Percentiles rank a stretch among this genome's conserved stretches.
Conservation (phyloP, 306 rosid species). For the Macrotyloma uniflorum region DNA sequence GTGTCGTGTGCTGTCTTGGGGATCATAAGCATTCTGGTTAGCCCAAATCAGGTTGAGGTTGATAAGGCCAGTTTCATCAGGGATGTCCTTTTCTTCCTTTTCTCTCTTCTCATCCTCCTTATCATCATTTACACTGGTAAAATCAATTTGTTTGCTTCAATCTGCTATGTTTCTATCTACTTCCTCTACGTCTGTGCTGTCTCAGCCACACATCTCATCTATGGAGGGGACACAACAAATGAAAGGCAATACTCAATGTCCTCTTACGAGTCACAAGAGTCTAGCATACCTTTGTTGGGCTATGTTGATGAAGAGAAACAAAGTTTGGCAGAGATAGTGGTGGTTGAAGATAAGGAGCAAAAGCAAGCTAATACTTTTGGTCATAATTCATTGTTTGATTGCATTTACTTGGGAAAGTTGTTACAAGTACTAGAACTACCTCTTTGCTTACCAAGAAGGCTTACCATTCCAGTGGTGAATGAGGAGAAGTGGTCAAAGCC, state of each 20-base stretch:
- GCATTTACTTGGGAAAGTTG: conserved; percentile 18
- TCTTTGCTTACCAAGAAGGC: conserved; percentile 74
- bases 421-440: conserved; percentile 58
- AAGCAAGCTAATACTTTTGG: not conserved
- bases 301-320: conserved; percentile 48
- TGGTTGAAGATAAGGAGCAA: conserved; percentile 24
- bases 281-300: conserved; percentile 49
- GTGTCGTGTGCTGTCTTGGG: conserved; percentile 72
- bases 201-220: conserved; percentile 56
- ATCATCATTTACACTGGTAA: conserved; percentile 56
- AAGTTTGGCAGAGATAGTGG: conserved; percentile 14
- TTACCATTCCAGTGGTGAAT: conserved; percentile 72
- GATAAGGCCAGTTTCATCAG: conserved; percentile 62
- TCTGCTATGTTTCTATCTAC: conserved; percentile 63
- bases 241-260: conserved; percentile 1
- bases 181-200: conserved; percentile 65
- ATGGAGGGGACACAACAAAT: conserved; percentile 19
- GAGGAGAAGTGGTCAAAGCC: conserved; percentile 82
- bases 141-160: conserved; percentile 64
- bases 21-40: conserved; percentile 56
- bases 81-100: conserved; percentile 64
- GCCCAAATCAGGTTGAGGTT: conserved; percentile 42
- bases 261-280: conserved; percentile 32
- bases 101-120: conserved; percentile 54
- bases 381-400: not conserved